Evolutionary conservation across 2,329 filamentous ascomycete genomes (phyloP).

Genomic region (Aulographum hederae): DNA sequence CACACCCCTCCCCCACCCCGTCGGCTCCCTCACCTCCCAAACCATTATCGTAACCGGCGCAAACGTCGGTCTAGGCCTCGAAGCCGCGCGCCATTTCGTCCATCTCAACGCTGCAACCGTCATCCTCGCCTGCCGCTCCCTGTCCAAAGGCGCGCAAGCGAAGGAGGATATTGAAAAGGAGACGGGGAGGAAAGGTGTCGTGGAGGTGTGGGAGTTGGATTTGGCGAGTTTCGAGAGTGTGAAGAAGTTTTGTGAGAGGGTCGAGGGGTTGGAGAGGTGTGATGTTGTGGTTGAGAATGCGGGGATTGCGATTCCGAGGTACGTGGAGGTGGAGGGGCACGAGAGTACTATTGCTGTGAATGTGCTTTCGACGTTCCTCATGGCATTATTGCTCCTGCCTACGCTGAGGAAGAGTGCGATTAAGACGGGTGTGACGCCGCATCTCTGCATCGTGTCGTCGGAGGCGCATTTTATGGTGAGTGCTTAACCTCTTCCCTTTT

Average conservation of each 20-base stretch:
- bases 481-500: no score
- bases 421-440: slow-evolving; percentile 1
- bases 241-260: slow-evolving; percentile 13
- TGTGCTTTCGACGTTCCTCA: slow-evolving; percentile 10
- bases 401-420: slow-evolving; percentile 5
- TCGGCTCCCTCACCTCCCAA: slow-evolving; percentile 16
- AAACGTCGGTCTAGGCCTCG: slow-evolving; percentile 28
- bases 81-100: slow-evolving; percentile 25
- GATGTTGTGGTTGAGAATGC: slow-evolving; percentile 8
- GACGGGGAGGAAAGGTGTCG: slow-evolving; percentile 9
- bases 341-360: slow-evolving; percentile 13
- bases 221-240: slow-evolving; percentile 22
- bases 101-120: slow-evolving; percentile 21
- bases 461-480: slow-evolving; percentile 5
- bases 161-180: not conserved
- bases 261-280: slow-evolving; percentile 2
- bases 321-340: slow-evolving; percentile 8
- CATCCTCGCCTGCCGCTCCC: slow-evolving; percentile 26
- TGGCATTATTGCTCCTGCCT: slow-evolving; percentile 9
- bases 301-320: slow-evolving; percentile 4
- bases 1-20: slow-evolving; percentile 16
- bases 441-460: slow-evolving; percentile 7
- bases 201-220: slow-evolving; percentile 29
- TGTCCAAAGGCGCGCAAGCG: slow-evolving; percentile 25
- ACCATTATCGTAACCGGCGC: slow-evolving; percentile 30